A percentile compares a stretch with the other conserved stretches of the same genome.
These are phyloP conservation scores for Dimargaris xerosporica DNA, from an alignment of 192 early-diverging fungal species.

Conservation along the genomic window DNA sequence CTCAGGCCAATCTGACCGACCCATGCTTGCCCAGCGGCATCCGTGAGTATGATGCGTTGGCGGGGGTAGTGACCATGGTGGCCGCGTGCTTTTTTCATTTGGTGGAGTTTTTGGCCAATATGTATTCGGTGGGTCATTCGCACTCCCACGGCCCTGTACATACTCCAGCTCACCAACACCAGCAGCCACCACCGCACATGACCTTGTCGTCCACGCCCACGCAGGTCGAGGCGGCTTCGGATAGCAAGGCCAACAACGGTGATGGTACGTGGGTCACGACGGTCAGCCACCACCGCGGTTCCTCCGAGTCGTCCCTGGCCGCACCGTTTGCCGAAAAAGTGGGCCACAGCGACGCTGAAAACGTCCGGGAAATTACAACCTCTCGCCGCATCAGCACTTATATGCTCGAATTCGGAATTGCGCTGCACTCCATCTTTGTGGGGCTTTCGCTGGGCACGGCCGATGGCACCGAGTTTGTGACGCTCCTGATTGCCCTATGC, in stretches of 20 bases:
- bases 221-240: too few species aligned
- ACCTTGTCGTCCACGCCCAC: too few species aligned
- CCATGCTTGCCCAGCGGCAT: conserved; percentile 35
- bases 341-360: too few species aligned
- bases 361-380: too few species aligned
- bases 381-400: conserved; percentile 35
- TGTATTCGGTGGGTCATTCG: not conserved
- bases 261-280: too few species aligned
- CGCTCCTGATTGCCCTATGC: conserved; percentile 42
- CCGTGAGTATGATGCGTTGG: conserved; percentile 32
- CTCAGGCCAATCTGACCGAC: conserved; percentile 34
- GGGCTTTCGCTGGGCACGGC: conserved; percentile 51
- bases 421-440: conserved; percentile 61
- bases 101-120: conserved; percentile 33
- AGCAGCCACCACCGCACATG: too few species aligned
- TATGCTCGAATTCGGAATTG: conserved; percentile 60
- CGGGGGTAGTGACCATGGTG: conserved; percentile 41
- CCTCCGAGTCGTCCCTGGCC: too few species aligned
- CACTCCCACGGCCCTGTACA: not conserved
- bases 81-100: conserved; percentile 46
- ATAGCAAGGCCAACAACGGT: too few species aligned
- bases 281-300: too few species aligned
- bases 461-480: conserved; percentile 32
- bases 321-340: too few species aligned
- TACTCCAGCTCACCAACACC: not conserved